Evolutionary conservation across 2,329 filamentous ascomycete species (phyloP).

Genomic region (Fusarium ramigenum): DNA sequence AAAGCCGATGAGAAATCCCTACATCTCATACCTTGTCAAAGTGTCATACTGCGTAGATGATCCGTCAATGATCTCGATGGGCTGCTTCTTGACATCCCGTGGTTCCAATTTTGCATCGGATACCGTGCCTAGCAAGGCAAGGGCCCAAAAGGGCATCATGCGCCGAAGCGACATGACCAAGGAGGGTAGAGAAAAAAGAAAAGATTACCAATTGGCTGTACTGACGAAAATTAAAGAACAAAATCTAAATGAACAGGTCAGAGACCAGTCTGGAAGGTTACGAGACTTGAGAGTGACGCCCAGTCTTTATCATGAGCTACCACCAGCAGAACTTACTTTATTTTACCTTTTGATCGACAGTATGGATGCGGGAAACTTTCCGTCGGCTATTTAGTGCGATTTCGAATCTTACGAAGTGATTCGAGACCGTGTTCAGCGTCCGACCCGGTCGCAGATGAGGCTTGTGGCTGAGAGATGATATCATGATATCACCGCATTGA

Average conservation of each 20-base stretch:
- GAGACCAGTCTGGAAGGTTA: not conserved
- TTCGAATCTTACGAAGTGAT: not conserved
- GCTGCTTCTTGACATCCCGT: not conserved
- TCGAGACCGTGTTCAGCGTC: not conserved
- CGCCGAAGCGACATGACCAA: not conserved
- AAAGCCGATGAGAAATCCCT: not conserved
- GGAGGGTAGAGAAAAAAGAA: accelerated
- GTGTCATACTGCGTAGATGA: not conserved
- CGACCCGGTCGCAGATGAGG: not conserved
- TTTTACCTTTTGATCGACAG: not conserved
- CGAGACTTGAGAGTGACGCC: not conserved
- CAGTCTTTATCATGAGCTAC: not conserved
- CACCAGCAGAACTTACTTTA: not conserved
- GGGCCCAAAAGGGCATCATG: not conserved
- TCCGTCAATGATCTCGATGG: not conserved
- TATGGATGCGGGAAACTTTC: not conserved
- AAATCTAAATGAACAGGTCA: not conserved
- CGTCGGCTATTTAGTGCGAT: not conserved
- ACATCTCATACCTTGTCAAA: not conserved
- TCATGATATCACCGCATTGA: not conserved
- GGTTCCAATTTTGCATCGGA: not conserved
- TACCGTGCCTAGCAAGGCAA: not conserved
- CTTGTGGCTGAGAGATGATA: not conserved
- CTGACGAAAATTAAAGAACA: accelerated
- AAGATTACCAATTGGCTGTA: not conserved